These are phyloP conservation scores for Hypoxylon sp. DNA, from an alignment of 2,329 filamentous ascomycete genomes.

Conservation along the genomic window DNA sequence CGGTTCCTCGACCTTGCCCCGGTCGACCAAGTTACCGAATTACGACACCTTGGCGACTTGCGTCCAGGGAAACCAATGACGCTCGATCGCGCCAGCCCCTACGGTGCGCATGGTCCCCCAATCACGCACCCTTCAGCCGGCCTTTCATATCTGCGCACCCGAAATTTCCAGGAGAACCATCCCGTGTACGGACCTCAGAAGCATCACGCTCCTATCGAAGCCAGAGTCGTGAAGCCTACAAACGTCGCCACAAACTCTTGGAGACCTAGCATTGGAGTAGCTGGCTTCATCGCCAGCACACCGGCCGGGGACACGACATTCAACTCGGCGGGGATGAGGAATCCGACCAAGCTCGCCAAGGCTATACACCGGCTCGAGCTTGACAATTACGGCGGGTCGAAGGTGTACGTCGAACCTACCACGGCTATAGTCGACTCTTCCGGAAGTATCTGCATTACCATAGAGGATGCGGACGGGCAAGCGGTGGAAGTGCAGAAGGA, in stretches of 20 bases:
- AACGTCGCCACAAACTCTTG: slow-evolving; percentile 40
- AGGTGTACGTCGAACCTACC: slow-evolving; percentile 65
- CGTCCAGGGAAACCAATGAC: slow-evolving; percentile 43
- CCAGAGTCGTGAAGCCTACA: slow-evolving; percentile 64
- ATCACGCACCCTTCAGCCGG: slow-evolving; percentile 72
- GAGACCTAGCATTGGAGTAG: slow-evolving; percentile 64
- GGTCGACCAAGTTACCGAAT: slow-evolving; percentile 51
- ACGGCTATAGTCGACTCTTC: slow-evolving; percentile 64
- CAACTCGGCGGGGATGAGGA: slow-evolving; percentile 46
- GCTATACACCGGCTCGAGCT: slow-evolving; percentile 61
- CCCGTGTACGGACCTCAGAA: slow-evolving; percentile 71
- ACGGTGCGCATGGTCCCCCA: slow-evolving; percentile 67
- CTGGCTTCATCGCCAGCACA: slow-evolving; percentile 64
- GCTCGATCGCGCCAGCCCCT: slow-evolving; percentile 56
- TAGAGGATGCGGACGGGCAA: slow-evolving; percentile 57
- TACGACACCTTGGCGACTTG: slow-evolving; percentile 47
- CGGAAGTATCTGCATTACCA: slow-evolving; percentile 61
- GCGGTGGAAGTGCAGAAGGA: slow-evolving; percentile 62
- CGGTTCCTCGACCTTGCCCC: slow-evolving; percentile 73
- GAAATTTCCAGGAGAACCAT: slow-evolving; percentile 69
- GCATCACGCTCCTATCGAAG: slow-evolving; percentile 61
- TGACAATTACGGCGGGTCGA: slow-evolving; percentile 63
- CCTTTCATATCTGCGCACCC: slow-evolving; percentile 71
- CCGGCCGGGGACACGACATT: slow-evolving; percentile 59
- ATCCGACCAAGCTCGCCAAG: slow-evolving; percentile 33